These are phyloP conservation scores for Radiomyces spectabilis DNA, from an alignment of 192 early-diverging fungal species.

Conservation along the genomic window DNA sequence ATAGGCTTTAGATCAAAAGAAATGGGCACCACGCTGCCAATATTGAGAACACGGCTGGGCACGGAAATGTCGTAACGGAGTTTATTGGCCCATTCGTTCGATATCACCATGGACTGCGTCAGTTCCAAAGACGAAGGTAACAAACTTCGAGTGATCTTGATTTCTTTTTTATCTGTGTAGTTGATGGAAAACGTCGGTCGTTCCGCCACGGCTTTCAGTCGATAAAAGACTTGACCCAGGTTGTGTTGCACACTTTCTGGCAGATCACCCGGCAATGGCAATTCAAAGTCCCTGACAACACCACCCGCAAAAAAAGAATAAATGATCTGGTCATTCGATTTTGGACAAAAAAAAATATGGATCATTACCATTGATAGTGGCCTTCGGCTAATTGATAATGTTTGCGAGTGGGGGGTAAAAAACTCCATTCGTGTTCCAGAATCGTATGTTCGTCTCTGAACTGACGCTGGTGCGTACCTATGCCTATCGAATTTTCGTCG, in stretches of 20 bases:
- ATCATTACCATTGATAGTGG: conserved; percentile 36
- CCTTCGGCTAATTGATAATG: conserved; percentile 21
- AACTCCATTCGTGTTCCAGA: conserved; percentile 43
- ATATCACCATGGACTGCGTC: conserved; percentile 36
- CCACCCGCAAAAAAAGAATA: background rate
- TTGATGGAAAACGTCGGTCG: conserved; percentile 44
- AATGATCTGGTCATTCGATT: background rate
- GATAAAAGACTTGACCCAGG: conserved; percentile 42
- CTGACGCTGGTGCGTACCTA: conserved; percentile 14
- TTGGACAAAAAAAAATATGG: background rate
- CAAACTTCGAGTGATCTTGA: conserved; percentile 37
- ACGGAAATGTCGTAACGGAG: conserved; percentile 46
- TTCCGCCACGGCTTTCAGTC: conserved; percentile 42
- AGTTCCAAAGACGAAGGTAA: conserved; percentile 36
- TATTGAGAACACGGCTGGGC: conserved; percentile 38
- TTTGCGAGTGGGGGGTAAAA: conserved; percentile 38
- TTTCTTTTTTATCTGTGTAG: conserved; percentile 10
- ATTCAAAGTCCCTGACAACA: conserved; percentile 43
- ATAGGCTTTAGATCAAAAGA: conserved; percentile 39
- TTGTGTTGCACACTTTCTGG: conserved; percentile 47
- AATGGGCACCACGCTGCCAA: conserved; percentile 43
- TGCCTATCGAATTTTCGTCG: background rate
- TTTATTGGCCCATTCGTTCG: conserved; percentile 49
- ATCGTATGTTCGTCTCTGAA: conserved; percentile 26
- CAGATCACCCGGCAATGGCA: conserved; percentile 48